phyloP scores from a whole-genome alignment of 1,284 basidiomycete genomes.

The Rhizopogon hawkerae region DNA sequence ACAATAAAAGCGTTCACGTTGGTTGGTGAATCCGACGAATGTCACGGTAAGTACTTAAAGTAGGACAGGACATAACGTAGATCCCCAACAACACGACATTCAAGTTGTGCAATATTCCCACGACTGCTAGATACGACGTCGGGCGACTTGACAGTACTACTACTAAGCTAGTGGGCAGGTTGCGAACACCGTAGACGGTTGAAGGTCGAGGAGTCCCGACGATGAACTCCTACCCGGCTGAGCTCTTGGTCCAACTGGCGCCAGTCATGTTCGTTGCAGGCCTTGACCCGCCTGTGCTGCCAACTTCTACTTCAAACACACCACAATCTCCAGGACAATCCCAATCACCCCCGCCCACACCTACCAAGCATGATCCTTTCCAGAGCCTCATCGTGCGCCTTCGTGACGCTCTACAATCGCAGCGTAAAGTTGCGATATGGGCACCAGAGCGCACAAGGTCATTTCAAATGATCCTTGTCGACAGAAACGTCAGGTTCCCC shows the following conservation, averaged over 20 bases:
- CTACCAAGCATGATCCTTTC: slow-evolving; percentile 49
- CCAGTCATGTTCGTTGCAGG: slow-evolving; percentile 93
- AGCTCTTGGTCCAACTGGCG: slow-evolving; percentile 74
- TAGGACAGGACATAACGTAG: too few relatives aligned
- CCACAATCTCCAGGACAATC: background rate
- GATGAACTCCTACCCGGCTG: slow-evolving; percentile 88
- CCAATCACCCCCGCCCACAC: slow-evolving; percentile 23
- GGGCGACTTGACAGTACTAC: too few relatives aligned
- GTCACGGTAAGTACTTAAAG: too few relatives aligned
- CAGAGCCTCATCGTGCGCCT: slow-evolving; percentile 43
- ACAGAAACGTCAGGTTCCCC: slow-evolving; percentile 77
- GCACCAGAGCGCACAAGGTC: slow-evolving; percentile 57
- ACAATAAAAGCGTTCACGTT: too few relatives aligned
- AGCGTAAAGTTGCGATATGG: slow-evolving; percentile 57
- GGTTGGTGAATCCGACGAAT: too few relatives aligned
- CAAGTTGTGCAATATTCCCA: too few relatives aligned
- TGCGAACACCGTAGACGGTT: too few relatives aligned
- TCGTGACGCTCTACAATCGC: slow-evolving; percentile 53
- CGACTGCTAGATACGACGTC: too few relatives aligned
- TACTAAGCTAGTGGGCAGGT: background rate
- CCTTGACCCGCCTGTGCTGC: slow-evolving; percentile 36
- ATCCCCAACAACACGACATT: too few relatives aligned
- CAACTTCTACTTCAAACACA: slow-evolving; percentile 14
- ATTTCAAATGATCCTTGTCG: slow-evolving; percentile 77
- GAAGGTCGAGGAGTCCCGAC: background rate